These are phyloP conservation scores for Tetracladium maxilliforme DNA, from an alignment of 2,329 filamentous ascomycete species.

Conservation along the genomic window DNA sequence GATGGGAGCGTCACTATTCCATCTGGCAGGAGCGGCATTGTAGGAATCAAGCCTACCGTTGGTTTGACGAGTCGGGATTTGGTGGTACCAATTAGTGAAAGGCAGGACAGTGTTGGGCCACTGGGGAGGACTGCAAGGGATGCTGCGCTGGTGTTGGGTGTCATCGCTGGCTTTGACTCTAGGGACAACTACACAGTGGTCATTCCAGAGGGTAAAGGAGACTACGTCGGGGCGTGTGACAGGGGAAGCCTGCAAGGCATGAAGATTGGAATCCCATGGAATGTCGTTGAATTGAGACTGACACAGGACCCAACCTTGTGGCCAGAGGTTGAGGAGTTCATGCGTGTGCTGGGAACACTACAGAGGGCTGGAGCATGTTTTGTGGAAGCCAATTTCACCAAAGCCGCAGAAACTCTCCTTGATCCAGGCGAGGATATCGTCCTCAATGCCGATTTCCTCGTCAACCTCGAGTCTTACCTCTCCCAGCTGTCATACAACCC, in stretches of 20 bases:
- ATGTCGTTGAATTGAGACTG: conserved; percentile 34
- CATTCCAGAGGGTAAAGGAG: conserved; percentile 36
- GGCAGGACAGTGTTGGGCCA: conserved; percentile 52
- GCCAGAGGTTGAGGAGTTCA: conserved; percentile 36
- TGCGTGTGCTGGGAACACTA: conserved; percentile 35
- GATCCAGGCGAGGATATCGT: conserved; percentile 24
- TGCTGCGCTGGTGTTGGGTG: conserved; percentile 44
- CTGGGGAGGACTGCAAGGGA: conserved; percentile 53
- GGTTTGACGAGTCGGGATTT: conserved; percentile 46
- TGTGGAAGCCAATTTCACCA: conserved; percentile 45
- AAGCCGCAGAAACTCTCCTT: conserved; percentile 25
- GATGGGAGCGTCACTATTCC: conserved; percentile 49
- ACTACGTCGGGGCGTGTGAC: conserved; percentile 46
- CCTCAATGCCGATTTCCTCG: conserved; percentile 42
- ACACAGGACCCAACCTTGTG: conserved; percentile 14
- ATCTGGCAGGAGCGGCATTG: conserved; percentile 36
- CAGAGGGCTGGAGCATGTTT: conserved; percentile 40
- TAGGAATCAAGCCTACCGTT: conserved; percentile 54
- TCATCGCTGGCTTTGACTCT: conserved; percentile 45
- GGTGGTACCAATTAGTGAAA: conserved; percentile 49
- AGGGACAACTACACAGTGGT: conserved; percentile 49
- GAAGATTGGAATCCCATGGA: conserved; percentile 49
- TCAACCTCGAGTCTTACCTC: conserved; percentile 41
- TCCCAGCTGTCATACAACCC: conserved; percentile 40
- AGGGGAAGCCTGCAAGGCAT: conserved; percentile 35